Evolutionary conservation across 139 green algal species (phyloP).

Genomic region (Limnomonas spitsbergensis): DNA sequence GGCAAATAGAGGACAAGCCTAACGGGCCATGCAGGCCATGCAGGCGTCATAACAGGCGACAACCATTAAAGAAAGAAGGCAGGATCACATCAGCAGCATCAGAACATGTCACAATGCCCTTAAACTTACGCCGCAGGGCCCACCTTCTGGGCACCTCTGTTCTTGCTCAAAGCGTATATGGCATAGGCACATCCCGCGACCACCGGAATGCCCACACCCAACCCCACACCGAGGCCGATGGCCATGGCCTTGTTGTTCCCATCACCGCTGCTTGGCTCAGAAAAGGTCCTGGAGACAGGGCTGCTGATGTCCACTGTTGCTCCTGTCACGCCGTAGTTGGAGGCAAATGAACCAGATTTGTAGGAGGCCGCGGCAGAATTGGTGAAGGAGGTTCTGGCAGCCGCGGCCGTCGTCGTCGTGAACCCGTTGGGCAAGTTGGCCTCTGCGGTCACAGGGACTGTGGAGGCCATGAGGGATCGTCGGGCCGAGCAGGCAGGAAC

Average conservation of each 20-base stretch:
- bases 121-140: no score
- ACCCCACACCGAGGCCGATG: slow-evolving; percentile 3
- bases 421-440: background rate
- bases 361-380: background rate
- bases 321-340: background rate
- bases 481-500: background rate
- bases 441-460: background rate
- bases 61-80: no score
- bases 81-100: no score
- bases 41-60: no score
- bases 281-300: background rate
- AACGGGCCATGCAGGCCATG: no score
- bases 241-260: background rate
- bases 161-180: background rate
- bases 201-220: slow-evolving; percentile 9
- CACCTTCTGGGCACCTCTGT: background rate
- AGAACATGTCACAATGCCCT: no score
- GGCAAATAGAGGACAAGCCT: no score
- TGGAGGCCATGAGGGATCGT: background rate
- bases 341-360: background rate
- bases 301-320: background rate
- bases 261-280: background rate
- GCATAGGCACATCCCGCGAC: background rate
- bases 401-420: background rate
- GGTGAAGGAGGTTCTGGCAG: background rate